Conservation (phyloP, 352 stramenopile genomes). For the Peronospora tabacina region DNA sequence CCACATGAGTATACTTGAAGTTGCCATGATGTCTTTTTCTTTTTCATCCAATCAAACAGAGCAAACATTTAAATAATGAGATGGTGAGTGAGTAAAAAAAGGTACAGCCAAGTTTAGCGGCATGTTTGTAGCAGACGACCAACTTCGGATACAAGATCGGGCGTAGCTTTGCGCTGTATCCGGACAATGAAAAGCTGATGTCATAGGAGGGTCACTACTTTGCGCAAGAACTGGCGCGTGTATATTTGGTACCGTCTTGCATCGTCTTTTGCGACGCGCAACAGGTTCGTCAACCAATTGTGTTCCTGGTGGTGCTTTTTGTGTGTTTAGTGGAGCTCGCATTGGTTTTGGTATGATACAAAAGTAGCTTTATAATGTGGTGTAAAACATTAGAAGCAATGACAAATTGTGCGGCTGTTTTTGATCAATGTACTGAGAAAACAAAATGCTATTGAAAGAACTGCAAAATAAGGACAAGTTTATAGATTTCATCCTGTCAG, state of each 20-base stretch:
- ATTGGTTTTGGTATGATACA: slow-evolving; percentile 36
- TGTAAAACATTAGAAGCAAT: not conserved
- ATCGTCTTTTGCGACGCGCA: slow-evolving; percentile 40
- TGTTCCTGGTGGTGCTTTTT: slow-evolving; percentile 53
- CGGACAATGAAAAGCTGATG: slow-evolving; percentile 43
- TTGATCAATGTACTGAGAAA: too few species aligned
- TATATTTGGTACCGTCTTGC: slow-evolving; percentile 45
- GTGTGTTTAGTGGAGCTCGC: slow-evolving; percentile 43
- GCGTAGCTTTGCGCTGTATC: slow-evolving; percentile 53
- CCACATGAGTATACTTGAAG: slow-evolving; percentile 18
- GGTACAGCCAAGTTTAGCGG: too few species aligned
- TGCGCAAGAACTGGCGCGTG: slow-evolving; percentile 38
- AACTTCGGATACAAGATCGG: slow-evolving; percentile 63
- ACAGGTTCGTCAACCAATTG: slow-evolving; percentile 49
- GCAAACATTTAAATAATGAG: not conserved
- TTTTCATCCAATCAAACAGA: slow-evolving; percentile 23
- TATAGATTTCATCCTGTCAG: too few species aligned
- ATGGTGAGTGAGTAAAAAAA: not conserved
- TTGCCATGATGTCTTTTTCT: slow-evolving; percentile 9
- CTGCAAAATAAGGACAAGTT: too few species aligned
- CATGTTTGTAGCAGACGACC: too few species aligned
- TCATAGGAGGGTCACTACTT: slow-evolving; percentile 55
- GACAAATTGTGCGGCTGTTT: too few species aligned
- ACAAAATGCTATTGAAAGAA: too few species aligned
- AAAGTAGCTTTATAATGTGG: not conserved